phyloP scores from a whole-genome alignment of 495 filamentous ascomycete species.

The Penicillium coprophilum region DNA sequence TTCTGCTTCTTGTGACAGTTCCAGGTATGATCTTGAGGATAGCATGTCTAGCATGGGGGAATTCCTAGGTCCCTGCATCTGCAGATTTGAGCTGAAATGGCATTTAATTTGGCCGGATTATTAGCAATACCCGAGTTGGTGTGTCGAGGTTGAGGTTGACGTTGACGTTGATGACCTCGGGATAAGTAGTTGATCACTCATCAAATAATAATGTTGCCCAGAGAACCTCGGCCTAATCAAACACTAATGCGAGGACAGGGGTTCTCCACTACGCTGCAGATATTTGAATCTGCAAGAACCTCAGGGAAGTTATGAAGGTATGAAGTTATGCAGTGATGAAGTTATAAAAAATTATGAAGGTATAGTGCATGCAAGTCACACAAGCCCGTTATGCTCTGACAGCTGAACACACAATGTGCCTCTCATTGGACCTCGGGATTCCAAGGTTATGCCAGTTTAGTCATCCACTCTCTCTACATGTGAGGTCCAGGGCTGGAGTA shows the following conservation, averaged over 20 bases:
- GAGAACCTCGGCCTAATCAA: conserved; percentile 1
- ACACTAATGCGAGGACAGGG: neutral
- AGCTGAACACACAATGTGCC: too few relatives aligned
- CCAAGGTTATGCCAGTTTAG: too few relatives aligned
- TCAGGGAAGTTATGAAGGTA: neutral
- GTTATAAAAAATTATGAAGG: neutral
- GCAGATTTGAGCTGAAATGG: neutral
- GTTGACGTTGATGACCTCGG: neutral
- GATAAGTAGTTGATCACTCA: conserved; percentile 1
- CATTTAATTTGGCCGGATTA: neutral
- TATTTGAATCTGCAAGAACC: neutral
- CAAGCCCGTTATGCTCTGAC: neutral
- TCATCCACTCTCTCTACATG: too few relatives aligned
- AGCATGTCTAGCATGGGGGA: conserved; percentile 9
- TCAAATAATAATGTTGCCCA: neutral
- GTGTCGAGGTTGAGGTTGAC: neutral
- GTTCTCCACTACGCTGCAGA: neutral
- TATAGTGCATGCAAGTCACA: neutral
- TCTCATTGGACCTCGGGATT: too few relatives aligned
- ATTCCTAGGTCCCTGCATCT: neutral
- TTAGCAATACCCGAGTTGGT: neutral
- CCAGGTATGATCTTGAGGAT: conserved; percentile 24
- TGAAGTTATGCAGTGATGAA: neutral
- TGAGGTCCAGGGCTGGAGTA: too few relatives aligned
- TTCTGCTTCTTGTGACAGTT: conserved; percentile 3